phyloP scores from a whole-genome alignment of 2,329 filamentous ascomycete species.

The Aspergillus ibericus region DNA sequence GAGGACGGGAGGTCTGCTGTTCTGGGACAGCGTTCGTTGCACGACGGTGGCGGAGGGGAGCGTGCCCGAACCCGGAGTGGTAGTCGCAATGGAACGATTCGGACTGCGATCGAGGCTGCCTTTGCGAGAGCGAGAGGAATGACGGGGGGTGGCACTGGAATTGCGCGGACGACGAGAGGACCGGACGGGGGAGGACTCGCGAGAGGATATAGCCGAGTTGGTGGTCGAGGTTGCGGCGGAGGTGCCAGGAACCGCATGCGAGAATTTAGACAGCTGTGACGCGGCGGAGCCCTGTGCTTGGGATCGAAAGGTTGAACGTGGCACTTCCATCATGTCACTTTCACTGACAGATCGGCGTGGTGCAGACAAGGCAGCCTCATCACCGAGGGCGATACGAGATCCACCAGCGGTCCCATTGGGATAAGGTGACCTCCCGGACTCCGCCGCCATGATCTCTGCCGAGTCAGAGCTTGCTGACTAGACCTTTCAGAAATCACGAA shows the following conservation, averaged over 20 bases:
- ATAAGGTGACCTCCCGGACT: slow-evolving; percentile 40
- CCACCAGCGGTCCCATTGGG: slow-evolving; percentile 32
- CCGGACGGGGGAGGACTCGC: slow-evolving; percentile 50
- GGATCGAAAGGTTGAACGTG: slow-evolving; percentile 29
- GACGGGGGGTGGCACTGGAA: slow-evolving; percentile 32
- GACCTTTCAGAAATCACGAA: slow-evolving; percentile 35
- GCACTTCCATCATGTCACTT: slow-evolving; percentile 30
- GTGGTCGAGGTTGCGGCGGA: slow-evolving; percentile 40
- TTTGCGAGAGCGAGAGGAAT: slow-evolving; percentile 61
- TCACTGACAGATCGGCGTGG: slow-evolving; percentile 31
- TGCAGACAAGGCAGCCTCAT: slow-evolving; percentile 26
- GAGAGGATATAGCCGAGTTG: slow-evolving; percentile 49
- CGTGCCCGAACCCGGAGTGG: slow-evolving; percentile 30
- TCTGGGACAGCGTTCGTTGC: slow-evolving; percentile 67
- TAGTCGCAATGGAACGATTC: slow-evolving; percentile 51
- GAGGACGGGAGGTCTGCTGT: slow-evolving; percentile 66
- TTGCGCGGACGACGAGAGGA: slow-evolving; percentile 31
- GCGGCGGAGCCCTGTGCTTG: slow-evolving; percentile 26
- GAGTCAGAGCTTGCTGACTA: slow-evolving; percentile 30
- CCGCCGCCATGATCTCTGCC: slow-evolving; percentile 35
- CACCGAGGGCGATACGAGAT: slow-evolving; percentile 29
- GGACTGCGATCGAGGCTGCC: slow-evolving; percentile 68
- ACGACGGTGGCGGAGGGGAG: slow-evolving; percentile 63
- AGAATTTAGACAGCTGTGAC: slow-evolving; percentile 36
- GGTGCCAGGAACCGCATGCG: slow-evolving; percentile 26